Evolutionary conservation across 1,284 basidiomycete genomes (phyloP).

Genomic region (Meripilus lineatus): DNA sequence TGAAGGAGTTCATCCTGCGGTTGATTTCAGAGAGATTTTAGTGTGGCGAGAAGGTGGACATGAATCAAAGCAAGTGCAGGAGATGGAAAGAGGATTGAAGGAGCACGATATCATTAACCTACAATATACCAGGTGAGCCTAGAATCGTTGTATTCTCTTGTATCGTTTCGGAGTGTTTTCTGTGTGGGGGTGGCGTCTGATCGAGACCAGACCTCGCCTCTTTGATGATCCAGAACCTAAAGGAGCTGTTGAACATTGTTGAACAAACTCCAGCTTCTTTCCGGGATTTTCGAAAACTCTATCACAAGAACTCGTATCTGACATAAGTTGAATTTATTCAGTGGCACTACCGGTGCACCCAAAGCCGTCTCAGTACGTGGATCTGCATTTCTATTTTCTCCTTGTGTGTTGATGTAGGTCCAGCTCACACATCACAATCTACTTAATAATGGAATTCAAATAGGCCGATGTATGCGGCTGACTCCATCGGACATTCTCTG

Average conservation of each 20-base stretch:
- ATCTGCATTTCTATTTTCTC: background rate
- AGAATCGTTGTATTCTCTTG: background rate
- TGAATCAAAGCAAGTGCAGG: slow-evolving; percentile 36
- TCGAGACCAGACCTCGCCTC: no score
- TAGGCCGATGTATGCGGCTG: slow-evolving; percentile 67
- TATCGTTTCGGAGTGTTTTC: no score
- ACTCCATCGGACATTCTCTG: slow-evolving; percentile 63
- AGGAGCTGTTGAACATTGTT: slow-evolving; percentile 1
- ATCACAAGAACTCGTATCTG: slow-evolving; percentile 1
- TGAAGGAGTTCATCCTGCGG: slow-evolving; percentile 41
- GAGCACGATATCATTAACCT: slow-evolving; percentile 74
- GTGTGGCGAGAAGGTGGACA: slow-evolving; percentile 51
- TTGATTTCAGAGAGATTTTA: slow-evolving; percentile 65
- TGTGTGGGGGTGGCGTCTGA: no score
- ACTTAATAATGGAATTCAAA: slow-evolving; percentile 73
- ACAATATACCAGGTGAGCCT: slow-evolving; percentile 72
- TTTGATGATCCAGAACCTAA: no score
- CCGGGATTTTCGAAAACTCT: background rate
- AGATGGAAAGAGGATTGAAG: slow-evolving; percentile 11
- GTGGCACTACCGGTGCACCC: slow-evolving; percentile 75
- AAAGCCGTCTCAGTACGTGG: slow-evolving; percentile 71
- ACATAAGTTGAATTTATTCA: slow-evolving; percentile 23
- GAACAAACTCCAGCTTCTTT: background rate
- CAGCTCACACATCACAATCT: slow-evolving; percentile 75
- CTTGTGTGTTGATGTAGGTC: background rate